A percentile compares a stretch with the other conserved stretches of the same genome.
phyloP scores from a whole-genome alignment of 169 alveolate species.

The Amoebophrya sp. region DNA sequence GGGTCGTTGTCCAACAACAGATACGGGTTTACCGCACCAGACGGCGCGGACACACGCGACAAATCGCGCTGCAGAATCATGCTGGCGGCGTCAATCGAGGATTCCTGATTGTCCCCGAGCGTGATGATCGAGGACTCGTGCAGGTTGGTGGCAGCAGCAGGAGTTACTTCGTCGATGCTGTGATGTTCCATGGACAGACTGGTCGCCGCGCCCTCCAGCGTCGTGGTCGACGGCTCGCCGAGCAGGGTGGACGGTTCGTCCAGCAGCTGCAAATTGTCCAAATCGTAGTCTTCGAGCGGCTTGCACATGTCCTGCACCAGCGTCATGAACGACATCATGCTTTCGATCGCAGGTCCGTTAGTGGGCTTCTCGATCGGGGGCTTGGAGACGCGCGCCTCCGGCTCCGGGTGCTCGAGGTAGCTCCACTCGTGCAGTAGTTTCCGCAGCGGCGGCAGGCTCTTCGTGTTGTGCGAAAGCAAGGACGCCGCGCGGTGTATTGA shows the following conservation, averaged over 20 bases:
- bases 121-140: no score
- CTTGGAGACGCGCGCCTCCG: background rate
- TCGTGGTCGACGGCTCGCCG: no score
- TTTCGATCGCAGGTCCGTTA: background rate
- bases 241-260: no score
- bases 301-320: conserved; percentile 16
- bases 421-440: background rate
- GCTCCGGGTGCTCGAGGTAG: background rate
- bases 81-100: background rate
- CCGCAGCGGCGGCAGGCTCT: background rate
- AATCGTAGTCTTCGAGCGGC: background rate
- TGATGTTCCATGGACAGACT: no score
- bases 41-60: background rate
- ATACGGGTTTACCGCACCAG: background rate
- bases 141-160: no score
- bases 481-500: no score
- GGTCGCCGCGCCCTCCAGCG: no score
- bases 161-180: no score
- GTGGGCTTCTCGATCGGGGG: background rate
- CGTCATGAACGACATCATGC: background rate
- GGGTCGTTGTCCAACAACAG: background rate
- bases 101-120: no score
- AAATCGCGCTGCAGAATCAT: background rate
- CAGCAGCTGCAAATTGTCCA: no score
- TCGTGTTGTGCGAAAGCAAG: no score